Evolutionary conservation across 345 rosid genomes (phyloP), one percentile per base, ranked within the genome.

Genomic region (Lepidium africanum): DNA sequence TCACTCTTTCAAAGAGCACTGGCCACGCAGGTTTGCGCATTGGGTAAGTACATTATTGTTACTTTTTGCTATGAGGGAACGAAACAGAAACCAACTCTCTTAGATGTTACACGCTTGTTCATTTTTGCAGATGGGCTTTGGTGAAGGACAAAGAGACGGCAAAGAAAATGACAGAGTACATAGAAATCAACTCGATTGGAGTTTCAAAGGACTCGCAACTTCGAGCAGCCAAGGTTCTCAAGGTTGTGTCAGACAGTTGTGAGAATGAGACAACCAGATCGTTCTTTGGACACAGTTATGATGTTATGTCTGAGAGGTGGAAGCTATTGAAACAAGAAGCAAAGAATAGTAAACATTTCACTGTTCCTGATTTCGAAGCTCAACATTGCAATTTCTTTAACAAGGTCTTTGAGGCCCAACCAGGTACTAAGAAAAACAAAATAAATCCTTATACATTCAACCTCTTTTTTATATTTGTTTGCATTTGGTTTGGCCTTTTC

Each of bases 21-120:
- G 97, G 97, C 52, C 98, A 93, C 45, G 98, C 97, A 43, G 98
- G 97, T 59, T 87, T 82, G 79, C 96, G 97, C 47, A 82, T 93
- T 32, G 98, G 98, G 97, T 93, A 82, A 9, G 36, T 93, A 82
- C 7, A 11, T 32, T 59, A 30, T 64, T 55, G 27, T 11, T 25
- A 47, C 60, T 0, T 33, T 35, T 49, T 61, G 7, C 46, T 42
- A 53, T n/a, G 5, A 6, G 9, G 27, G 42, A 59, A 19, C 16
- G 19, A 35, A 14, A 71, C 23, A 42, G 0, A 19, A 23, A 32
- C 6, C 12, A 36, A 53, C 37, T 21, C n/a, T 71, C 38, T 5
- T 51, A 42, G 30, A 60, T 27, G 13, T 40, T n/a, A 42, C 40
- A n/a, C 36, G 35, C 6, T 47, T 63, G 41, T 67, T 67, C 35